Conservation (phyloP, 345 rosid species). For the Capsella bursapastoris region DNA sequence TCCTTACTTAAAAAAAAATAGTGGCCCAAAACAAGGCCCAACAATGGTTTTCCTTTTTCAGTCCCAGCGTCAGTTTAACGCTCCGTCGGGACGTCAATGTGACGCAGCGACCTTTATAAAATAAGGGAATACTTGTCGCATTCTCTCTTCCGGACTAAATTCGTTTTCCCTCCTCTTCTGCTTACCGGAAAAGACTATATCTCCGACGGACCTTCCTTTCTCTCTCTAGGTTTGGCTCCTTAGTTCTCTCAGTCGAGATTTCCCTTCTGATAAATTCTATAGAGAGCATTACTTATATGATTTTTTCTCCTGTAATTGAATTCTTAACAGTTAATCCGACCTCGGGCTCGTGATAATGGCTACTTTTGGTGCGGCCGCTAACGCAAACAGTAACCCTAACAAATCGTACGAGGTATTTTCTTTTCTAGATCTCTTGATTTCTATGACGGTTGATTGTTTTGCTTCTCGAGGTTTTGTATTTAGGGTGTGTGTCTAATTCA, state of each 20-base stretch:
- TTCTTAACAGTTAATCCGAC: neutral
- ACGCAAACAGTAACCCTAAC: slow-evolving; percentile 68
- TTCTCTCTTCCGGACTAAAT: neutral
- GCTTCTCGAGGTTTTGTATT: slow-evolving; percentile 4
- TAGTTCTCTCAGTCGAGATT: neutral
- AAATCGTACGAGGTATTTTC: slow-evolving; percentile 74
- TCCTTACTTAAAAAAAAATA: neutral
- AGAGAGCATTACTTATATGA: slow-evolving; percentile 7
- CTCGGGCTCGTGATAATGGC: slow-evolving; percentile 52
- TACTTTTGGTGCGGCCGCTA: slow-evolving; percentile 56
- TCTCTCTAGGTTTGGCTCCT: slow-evolving; percentile 27
- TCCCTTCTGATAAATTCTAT: neutral
- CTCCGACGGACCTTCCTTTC: slow-evolving; percentile 17
- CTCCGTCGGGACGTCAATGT: slow-evolving; percentile 32
- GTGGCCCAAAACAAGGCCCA: slow-evolving; percentile 12
- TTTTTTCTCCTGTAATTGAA: slow-evolving; percentile 12
- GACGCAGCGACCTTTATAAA: slow-evolving; percentile 24
- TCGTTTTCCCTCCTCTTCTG: slow-evolving; percentile 33
- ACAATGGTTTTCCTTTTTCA: neutral
- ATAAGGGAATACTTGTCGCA: neutral
- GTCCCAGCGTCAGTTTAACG: slow-evolving; percentile 36
- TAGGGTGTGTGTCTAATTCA: neutral
- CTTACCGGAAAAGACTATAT: slow-evolving; percentile 6
- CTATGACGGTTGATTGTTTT: neutral
- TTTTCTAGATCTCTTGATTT: neutral